phyloP scores from a whole-genome alignment of 805 yeast species.

The Hanseniaspora lachancei region DNA sequence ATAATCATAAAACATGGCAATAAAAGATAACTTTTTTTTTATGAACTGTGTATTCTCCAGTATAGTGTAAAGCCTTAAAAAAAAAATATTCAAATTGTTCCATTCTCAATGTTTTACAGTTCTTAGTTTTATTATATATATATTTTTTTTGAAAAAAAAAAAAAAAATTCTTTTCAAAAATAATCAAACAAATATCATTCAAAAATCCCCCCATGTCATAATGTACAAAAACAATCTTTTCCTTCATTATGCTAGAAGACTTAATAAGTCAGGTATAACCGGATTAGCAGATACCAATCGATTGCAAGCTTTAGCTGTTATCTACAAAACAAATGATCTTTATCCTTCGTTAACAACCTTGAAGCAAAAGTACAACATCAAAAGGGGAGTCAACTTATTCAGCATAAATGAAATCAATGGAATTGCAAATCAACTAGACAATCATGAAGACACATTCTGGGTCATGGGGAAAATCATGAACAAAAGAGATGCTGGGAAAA shows the following conservation, averaged over 20 bases:
- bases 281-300: neutral
- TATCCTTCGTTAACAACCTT: slow-evolving; percentile 3
- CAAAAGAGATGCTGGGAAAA: slow-evolving; percentile 25
- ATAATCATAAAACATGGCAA: too few relatives aligned
- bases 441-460: neutral
- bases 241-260: neutral
- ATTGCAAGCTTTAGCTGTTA: neutral
- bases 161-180: too few relatives aligned
- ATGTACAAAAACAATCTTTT: neutral
- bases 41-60: too few relatives aligned
- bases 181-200: too few relatives aligned
- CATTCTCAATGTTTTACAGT: too few relatives aligned
- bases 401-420: neutral
- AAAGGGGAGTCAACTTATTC: neutral
- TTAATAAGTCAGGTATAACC: neutral
- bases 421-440: neutral
- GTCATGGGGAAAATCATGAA: slow-evolving; percentile 22
- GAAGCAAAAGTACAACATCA: neutral
- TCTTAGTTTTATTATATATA: too few relatives aligned
- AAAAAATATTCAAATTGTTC: too few relatives aligned
- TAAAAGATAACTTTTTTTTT: too few relatives aligned
- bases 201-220: slow-evolving; percentile 1
- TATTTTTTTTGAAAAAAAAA: too few relatives aligned
- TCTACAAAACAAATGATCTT: neutral
- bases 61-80: too few relatives aligned